phyloP scores from a whole-genome alignment of 768 basidiomycete genomes.

The Cantharellus anzutake region DNA sequence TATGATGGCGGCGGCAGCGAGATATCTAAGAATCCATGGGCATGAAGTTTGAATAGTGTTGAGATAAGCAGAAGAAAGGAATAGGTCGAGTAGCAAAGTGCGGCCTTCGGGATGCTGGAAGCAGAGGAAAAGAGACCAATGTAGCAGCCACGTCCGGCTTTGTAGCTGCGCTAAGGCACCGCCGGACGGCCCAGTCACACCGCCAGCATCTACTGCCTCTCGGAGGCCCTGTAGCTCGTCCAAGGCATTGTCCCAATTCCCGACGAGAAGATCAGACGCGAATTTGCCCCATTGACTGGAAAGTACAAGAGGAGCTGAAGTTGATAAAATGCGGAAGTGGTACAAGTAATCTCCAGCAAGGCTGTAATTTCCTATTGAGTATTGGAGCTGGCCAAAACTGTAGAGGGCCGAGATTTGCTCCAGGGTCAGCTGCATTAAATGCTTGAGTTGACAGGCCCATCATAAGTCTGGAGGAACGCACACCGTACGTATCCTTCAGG shows the following conservation, averaged over 20 bases:
- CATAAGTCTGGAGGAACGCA: constrained; percentile 21
- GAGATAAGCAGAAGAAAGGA: constrained; percentile 90
- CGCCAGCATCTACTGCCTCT: constrained; percentile 54
- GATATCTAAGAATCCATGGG: constrained; percentile 89
- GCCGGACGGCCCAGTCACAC: constrained; percentile 15
- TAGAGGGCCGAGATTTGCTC: constrained; percentile 93
- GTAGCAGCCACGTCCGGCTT: constrained; percentile 87
- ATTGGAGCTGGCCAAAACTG: constrained; percentile 97
- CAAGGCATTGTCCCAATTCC: constrained; percentile 87
- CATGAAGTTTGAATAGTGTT: constrained; percentile 95
- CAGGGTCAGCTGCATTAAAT: constrained; percentile 49
- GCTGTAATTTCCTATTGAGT: constrained; percentile 94
- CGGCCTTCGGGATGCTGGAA: constrained; percentile 91
- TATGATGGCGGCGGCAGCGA: constrained; percentile 82
- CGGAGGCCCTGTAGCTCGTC: constrained; percentile 92
- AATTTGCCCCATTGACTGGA: constrained; percentile 99
- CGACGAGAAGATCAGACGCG: constrained; percentile 86
- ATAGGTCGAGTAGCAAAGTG: constrained; percentile 83
- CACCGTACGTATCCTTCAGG: constrained; percentile 81
- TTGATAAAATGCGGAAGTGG: constrained; percentile 95
- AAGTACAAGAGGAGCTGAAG: constrained; percentile 78
- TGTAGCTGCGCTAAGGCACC: constrained; percentile 46
- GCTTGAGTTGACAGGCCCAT: neutral
- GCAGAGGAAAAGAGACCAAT: constrained; percentile 97
- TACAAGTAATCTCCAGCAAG: constrained; percentile 95